A percentile compares a stretch with the other conserved stretches of the same genome.
These are phyloP conservation scores for Trichothecium sympodiale DNA, from an alignment of 2,329 filamentous ascomycete genomes.

Conservation along the genomic window DNA sequence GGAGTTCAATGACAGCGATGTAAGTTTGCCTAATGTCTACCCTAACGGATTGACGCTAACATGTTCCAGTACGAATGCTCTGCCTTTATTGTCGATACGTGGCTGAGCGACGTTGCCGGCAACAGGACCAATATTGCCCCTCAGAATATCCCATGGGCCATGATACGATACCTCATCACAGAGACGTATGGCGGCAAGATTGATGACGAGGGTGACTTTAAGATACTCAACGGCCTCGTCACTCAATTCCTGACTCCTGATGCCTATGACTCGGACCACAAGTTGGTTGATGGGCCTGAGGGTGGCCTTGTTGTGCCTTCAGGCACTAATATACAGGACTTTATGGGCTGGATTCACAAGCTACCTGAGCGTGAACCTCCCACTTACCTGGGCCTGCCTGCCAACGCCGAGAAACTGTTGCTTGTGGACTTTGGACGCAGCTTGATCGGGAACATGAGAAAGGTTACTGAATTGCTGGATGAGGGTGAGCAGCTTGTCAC, in stretches of 20 bases:
- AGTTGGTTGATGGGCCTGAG: slow-evolving; percentile 60
- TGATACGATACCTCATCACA: slow-evolving; percentile 79
- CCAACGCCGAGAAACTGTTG: slow-evolving; percentile 92
- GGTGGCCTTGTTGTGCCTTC: slow-evolving; percentile 64
- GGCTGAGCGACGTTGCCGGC: slow-evolving; percentile 74
- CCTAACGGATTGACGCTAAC: too few relatives aligned
- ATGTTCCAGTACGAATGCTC: slow-evolving; percentile 78
- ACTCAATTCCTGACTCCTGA: slow-evolving; percentile 68
- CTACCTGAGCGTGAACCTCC: slow-evolving; percentile 93
- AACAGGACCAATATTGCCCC: slow-evolving; percentile 89
- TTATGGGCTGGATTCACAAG: slow-evolving; percentile 81
- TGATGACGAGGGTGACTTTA: slow-evolving; percentile 79
- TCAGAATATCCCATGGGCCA: slow-evolving; percentile 90
- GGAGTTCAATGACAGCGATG: slow-evolving; percentile 99
- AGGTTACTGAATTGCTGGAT: slow-evolving; percentile 78
- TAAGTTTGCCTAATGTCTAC: slow-evolving; percentile 41
- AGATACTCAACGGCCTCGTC: slow-evolving; percentile 62
- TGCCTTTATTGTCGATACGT: slow-evolving; percentile 88
- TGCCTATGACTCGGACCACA: slow-evolving; percentile 88
- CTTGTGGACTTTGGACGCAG: slow-evolving; percentile 78
- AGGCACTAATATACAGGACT: slow-evolving; percentile 74
- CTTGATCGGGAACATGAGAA: slow-evolving; percentile 74
- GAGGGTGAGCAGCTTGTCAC: slow-evolving; percentile 87
- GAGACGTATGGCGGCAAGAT: slow-evolving; percentile 98
- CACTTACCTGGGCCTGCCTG: slow-evolving; percentile 84